phyloP scores from a whole-genome alignment of 345 rosid genomes.

The Eucalyptus decipiens region DNA sequence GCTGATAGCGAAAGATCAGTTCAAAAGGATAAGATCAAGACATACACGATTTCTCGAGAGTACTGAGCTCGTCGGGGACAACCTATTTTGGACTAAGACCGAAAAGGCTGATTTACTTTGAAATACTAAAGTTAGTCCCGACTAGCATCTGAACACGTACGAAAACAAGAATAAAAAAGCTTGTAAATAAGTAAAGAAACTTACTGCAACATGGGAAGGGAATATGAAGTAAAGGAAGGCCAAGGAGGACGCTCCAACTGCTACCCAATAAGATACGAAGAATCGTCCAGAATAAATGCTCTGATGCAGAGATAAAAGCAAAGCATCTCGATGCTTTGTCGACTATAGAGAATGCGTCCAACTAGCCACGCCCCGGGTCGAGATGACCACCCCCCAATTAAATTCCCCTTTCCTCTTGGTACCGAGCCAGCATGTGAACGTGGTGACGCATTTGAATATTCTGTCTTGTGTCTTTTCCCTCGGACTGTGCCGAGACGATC shows the following conservation, averaged over 20 bases:
- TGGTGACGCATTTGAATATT: neutral
- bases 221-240: neutral
- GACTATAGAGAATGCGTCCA: neutral
- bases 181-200: neutral
- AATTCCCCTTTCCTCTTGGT: neutral
- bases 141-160: neutral
- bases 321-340: neutral
- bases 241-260: neutral
- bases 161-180: neutral
- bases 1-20: neutral
- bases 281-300: neutral
- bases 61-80: neutral
- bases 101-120: neutral
- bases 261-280: neutral
- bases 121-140: neutral
- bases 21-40: neutral
- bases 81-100: neutral
- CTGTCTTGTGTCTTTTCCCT: neutral
- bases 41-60: neutral
- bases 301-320: neutral
- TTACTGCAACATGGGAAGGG: neutral
- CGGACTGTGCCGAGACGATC: neutral
- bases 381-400: neutral
- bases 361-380: neutral
- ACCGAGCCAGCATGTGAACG: neutral